These are phyloP conservation scores for Carex cristatella DNA, from an alignment of 176 grass and related monocot species.

Conservation along the genomic window DNA sequence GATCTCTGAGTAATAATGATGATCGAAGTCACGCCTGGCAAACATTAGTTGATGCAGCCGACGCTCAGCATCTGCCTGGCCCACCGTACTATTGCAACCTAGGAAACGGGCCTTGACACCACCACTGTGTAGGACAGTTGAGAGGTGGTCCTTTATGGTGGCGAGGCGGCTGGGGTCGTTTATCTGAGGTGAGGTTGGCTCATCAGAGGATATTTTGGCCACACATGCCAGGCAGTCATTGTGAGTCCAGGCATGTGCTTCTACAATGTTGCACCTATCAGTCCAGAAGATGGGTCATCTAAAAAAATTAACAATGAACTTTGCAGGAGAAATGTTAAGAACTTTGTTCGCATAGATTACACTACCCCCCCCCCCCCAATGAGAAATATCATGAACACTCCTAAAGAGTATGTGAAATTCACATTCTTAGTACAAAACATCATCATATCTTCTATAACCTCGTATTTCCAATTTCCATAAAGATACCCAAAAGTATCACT, in stretches of 20 bases:
- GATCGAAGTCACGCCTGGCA: slow-evolving; percentile 36
- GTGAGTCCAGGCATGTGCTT: slow-evolving; percentile 49
- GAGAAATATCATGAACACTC: not conserved
- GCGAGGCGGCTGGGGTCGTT: slow-evolving; percentile 33
- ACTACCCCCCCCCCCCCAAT: not conserved
- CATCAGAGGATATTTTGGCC: slow-evolving; percentile 28
- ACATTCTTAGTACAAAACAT: not conserved
- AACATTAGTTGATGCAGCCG: slow-evolving; percentile 55
- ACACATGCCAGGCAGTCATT: slow-evolving; percentile 37
- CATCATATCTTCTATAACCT: not conserved
- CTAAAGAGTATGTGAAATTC: not conserved
- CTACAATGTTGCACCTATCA: slow-evolving; percentile 38
- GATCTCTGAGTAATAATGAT: slow-evolving; percentile 12
- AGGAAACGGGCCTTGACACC: slow-evolving; percentile 34
- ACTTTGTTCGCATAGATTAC: not conserved
- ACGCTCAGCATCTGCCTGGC: slow-evolving; percentile 30
- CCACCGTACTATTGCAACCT: slow-evolving; percentile 22
- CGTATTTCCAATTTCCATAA: not conserved
- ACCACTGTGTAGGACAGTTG: slow-evolving; percentile 28
- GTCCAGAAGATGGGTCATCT: not conserved
- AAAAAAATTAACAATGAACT: not conserved
- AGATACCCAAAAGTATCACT: not conserved
- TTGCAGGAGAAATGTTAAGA: slow-evolving; percentile 3
- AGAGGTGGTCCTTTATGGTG: slow-evolving; percentile 38
- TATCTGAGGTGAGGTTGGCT: slow-evolving; percentile 32